These are phyloP conservation scores for Macrophomina pseudophaseolina DNA, from an alignment of 2,329 filamentous ascomycete species.

Conservation along the genomic window DNA sequence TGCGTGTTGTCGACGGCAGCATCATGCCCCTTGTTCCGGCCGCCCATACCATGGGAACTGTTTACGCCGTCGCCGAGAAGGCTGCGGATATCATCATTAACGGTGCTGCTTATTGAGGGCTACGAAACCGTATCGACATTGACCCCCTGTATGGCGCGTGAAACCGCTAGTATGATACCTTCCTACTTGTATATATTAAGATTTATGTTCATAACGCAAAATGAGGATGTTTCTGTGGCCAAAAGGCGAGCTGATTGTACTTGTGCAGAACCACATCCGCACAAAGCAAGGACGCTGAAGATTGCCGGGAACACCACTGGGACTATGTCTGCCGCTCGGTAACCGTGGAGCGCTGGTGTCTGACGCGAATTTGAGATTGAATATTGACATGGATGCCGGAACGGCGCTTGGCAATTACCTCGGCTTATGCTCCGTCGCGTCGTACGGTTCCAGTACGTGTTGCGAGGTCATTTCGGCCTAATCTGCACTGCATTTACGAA, in stretches of 20 bases:
- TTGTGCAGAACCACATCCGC: too few relatives aligned
- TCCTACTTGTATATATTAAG: not conserved
- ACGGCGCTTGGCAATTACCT: too few relatives aligned
- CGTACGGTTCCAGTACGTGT: too few relatives aligned
- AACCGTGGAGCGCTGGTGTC: too few relatives aligned
- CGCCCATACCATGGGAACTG: slow-evolving; percentile 25
- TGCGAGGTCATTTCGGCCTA: too few relatives aligned
- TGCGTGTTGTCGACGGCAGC: slow-evolving; percentile 35
- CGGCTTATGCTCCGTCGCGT: too few relatives aligned
- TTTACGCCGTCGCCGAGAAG: slow-evolving; percentile 36
- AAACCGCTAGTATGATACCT: not conserved
- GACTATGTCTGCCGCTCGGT: too few relatives aligned
- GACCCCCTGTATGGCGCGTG: not conserved
- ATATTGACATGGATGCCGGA: too few relatives aligned
- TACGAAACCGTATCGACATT: not conserved
- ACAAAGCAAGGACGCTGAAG: too few relatives aligned
- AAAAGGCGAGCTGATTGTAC: not conserved
- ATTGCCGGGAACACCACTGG: too few relatives aligned
- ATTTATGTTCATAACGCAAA: not conserved
- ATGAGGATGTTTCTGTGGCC: not conserved
- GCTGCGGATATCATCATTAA: slow-evolving; percentile 10
- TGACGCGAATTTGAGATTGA: too few relatives aligned
- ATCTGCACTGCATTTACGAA: not conserved
- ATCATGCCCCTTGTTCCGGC: slow-evolving; percentile 30
- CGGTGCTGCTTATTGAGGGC: not conserved